phyloP scores from a whole-genome alignment of 768 basidiomycete genomes.

The Russula sp. region DNA sequence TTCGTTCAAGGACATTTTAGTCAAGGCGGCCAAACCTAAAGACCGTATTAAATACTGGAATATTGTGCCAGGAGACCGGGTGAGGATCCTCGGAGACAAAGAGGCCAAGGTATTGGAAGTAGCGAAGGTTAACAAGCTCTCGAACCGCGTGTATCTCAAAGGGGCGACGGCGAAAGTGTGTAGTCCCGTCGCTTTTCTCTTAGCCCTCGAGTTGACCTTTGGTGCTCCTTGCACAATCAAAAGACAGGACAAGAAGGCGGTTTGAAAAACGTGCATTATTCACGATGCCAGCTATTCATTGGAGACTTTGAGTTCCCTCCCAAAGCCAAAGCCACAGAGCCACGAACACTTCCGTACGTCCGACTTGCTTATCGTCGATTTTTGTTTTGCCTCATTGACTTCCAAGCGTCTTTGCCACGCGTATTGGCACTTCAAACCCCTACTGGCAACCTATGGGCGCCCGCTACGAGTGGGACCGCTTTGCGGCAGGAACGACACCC shows the following conservation, averaged over 20 bases:
- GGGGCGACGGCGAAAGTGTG: constrained; percentile 37
- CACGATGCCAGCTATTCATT: constrained; percentile 72
- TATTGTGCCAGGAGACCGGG: constrained; percentile 76
- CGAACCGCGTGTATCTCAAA: constrained; percentile 60
- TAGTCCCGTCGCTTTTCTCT: background rate
- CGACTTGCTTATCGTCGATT: background rate
- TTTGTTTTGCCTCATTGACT: background rate
- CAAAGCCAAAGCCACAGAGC: constrained; percentile 26
- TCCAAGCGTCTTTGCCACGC: constrained; percentile 69
- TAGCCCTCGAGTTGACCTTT: background rate
- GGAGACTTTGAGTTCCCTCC: constrained; percentile 58
- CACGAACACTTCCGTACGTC: constrained; percentile 30
- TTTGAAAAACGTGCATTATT: constrained; percentile 46
- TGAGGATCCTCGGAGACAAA: constrained; percentile 63
- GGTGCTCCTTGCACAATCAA: constrained; percentile 26
- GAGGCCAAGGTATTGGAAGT: constrained; percentile 61
- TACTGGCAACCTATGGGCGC: constrained; percentile 50
- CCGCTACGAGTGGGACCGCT: constrained; percentile 68
- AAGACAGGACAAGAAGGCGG: constrained; percentile 12
- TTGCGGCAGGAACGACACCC: constrained; percentile 61
- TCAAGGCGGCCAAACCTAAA: constrained; percentile 52
- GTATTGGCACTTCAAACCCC: constrained; percentile 56
- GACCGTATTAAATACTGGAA: constrained; percentile 86
- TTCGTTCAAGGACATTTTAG: constrained; percentile 36
- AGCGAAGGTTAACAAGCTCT: constrained; percentile 63